phyloP scores from a whole-genome alignment of 2,329 filamentous ascomycete species.

The Penicillium sclerotiorum region DNA sequence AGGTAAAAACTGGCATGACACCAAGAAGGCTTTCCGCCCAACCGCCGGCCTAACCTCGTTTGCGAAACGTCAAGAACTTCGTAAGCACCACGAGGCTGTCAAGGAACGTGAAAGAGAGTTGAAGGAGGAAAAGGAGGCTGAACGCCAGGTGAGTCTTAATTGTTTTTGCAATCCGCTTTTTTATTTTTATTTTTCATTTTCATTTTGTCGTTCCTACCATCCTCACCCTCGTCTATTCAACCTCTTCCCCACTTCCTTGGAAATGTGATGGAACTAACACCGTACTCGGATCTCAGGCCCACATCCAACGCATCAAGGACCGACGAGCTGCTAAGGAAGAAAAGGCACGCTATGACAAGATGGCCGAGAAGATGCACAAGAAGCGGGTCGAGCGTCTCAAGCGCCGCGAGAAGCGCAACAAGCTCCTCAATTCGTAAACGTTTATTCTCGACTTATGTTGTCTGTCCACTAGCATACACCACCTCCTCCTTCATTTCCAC shows the following conservation, averaged over 20 bases:
- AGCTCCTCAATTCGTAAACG: slow-evolving; percentile 47
- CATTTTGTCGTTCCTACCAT: not conserved
- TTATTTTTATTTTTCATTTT: not conserved
- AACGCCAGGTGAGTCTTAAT: slow-evolving; percentile 70
- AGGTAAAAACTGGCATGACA: slow-evolving; percentile 95
- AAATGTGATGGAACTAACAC: slow-evolving; percentile 2
- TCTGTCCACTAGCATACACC: slow-evolving; percentile 7
- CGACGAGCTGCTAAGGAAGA: slow-evolving; percentile 88
- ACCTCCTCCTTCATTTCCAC: not conserved
- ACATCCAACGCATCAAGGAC: slow-evolving; percentile 79
- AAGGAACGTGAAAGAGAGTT: slow-evolving; percentile 95
- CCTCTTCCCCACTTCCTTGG: slow-evolving; percentile 6
- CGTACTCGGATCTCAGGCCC: slow-evolving; percentile 68
- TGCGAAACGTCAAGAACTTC: slow-evolving; percentile 71
- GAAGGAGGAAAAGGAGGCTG: slow-evolving; percentile 93
- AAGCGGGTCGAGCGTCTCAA: slow-evolving; percentile 92
- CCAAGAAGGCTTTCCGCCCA: slow-evolving; percentile 83
- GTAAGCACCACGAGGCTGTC: slow-evolving; percentile 70
- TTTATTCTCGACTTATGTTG: not conserved
- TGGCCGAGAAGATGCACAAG: slow-evolving; percentile 97
- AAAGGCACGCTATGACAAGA: slow-evolving; percentile 86
- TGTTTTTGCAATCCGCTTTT: not conserved
- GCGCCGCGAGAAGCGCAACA: slow-evolving; percentile 90
- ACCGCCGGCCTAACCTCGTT: slow-evolving; percentile 76
- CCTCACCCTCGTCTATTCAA: not conserved